These are phyloP conservation scores for Fallopia convolvulus DNA, from an alignment of 148 eudicot genomes.

Conservation along the genomic window DNA sequence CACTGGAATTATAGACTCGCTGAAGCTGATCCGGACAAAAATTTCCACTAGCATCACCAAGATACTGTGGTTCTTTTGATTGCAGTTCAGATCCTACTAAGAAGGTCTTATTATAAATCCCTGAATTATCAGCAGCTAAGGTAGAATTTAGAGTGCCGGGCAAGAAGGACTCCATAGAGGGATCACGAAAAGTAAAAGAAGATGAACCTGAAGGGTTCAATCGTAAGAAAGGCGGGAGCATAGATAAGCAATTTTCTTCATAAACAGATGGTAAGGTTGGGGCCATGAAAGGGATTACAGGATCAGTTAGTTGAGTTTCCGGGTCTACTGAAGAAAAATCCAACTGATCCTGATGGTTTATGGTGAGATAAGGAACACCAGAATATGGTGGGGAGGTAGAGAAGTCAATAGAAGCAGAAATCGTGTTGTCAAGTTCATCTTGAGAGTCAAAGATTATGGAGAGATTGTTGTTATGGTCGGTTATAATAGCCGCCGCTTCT, in stretches of 20 bases:
- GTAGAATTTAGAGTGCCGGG: constrained; percentile 26
- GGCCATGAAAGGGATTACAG: constrained; percentile 33
- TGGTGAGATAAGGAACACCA: constrained; percentile 12
- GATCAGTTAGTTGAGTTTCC: constrained; percentile 20
- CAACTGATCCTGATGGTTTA: constrained; percentile 22
- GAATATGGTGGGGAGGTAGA: constrained; percentile 28
- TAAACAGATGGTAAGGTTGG: constrained; percentile 29
- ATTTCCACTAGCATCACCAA: constrained; percentile 54
- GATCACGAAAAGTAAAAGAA: constrained; percentile 33
- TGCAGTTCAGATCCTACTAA: constrained; percentile 34
- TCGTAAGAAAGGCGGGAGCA: constrained; percentile 41
- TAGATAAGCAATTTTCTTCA: constrained; percentile 53
- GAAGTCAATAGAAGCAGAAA: constrained; percentile 55
- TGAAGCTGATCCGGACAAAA: constrained; percentile 40
- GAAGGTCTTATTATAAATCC: constrained; percentile 35
- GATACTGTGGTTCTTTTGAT: constrained; percentile 51
- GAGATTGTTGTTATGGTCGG: constrained; percentile 20
- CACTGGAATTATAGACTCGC: constrained; percentile 31
- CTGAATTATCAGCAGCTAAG: constrained; percentile 28
- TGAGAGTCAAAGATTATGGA: constrained; percentile 53
- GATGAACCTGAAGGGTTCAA: constrained; percentile 22
- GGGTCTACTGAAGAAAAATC: constrained; percentile 25
- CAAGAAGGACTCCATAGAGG: constrained; percentile 28
- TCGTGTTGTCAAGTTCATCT: constrained; percentile 46
- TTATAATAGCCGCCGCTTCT: constrained; percentile 2